Evolutionary conservation across 2,329 filamentous ascomycete genomes (phyloP), one percentile per base, ranked within the genome.

Genomic region (Xylariaceae sp.): DNA sequence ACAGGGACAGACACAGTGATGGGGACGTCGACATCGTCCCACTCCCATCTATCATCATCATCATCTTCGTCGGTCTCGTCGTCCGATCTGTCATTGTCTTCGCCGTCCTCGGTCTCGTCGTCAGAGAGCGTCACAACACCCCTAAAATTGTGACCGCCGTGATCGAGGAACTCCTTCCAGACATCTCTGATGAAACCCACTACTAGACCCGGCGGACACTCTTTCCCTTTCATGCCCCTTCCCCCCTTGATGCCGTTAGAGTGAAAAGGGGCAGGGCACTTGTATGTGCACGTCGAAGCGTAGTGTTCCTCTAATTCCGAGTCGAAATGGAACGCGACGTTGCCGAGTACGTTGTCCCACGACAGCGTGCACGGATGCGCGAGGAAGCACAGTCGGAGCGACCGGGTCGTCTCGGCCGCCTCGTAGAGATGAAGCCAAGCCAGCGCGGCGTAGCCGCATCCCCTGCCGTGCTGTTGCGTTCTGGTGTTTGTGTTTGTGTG

Each of bases 21-120:
- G 11, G 65, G 65, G 14, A 61, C 23, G 16, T 60, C 64, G 6
- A 54, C 9, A 19, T 64, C 62, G 33, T 67, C 65, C 65, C 65
- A 68, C 7, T 61, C 66, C 3, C 41, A 60, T 7, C 28, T 23
- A 29, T 51, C 47, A 11, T 46, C 31, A 7, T 24, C 3, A 5
- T 45, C 26, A 9, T n/a, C 12, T 12, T 19, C 31, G 17, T 61
- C 59, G 19, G 2, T 41, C 4, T 40, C 16, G 1, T 28, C 9
- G 14, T 17, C 31, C 14, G 29, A 16, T 8, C 40, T 17, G 21
- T 31, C 29, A 7, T 44, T 33, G 4, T 46, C 45, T 4, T 41
- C 33, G 2, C 26, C 39, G 2, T 50, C 29, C 6, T 23, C 7
- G 9, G 9, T 36, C n/a, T 5, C 23, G 16, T 48, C 55, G 14